Conservation (phyloP, 2,329 filamentous ascomycete species). For the Ceratocystis ficicola region DNA sequence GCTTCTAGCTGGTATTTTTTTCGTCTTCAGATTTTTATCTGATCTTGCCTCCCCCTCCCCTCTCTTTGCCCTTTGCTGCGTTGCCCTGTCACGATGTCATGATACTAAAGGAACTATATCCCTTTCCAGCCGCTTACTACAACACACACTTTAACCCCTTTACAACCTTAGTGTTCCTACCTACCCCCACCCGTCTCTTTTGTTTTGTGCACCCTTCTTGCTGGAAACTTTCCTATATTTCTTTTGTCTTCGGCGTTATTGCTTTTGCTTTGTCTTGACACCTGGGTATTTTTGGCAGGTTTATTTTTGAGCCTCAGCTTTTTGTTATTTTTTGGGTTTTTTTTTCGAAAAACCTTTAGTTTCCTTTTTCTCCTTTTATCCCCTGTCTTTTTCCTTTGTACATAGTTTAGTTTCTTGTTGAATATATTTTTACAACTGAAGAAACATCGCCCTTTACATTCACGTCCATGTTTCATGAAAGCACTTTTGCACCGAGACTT, state of each 20-base stretch:
- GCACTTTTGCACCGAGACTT: neutral
- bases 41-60: neutral
- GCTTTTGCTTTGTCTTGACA: neutral
- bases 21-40: neutral
- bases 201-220: slow-evolving; percentile 3
- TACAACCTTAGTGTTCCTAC: neutral
- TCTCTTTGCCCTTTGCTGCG: slow-evolving; percentile 2
- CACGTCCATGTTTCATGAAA: neutral
- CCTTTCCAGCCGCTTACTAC: neutral
- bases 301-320: neutral
- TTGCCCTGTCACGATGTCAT: slow-evolving; percentile 19
- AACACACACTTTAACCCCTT: neutral
- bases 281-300: neutral
- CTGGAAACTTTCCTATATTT: neutral
- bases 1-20: neutral
- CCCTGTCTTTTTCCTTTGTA: neutral
- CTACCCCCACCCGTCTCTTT: neutral
- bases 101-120: slow-evolving; percentile 17
- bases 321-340: slow-evolving; percentile 2
- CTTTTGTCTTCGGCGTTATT: slow-evolving; percentile 3
- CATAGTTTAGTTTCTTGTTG: neutral
- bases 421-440: neutral
- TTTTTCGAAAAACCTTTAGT: neutral
- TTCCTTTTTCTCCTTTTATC: neutral
- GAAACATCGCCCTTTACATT: neutral